These are phyloP conservation scores for Aquanectria penicillioides DNA, from an alignment of 2,329 filamentous ascomycete genomes.

Conservation along the genomic window DNA sequence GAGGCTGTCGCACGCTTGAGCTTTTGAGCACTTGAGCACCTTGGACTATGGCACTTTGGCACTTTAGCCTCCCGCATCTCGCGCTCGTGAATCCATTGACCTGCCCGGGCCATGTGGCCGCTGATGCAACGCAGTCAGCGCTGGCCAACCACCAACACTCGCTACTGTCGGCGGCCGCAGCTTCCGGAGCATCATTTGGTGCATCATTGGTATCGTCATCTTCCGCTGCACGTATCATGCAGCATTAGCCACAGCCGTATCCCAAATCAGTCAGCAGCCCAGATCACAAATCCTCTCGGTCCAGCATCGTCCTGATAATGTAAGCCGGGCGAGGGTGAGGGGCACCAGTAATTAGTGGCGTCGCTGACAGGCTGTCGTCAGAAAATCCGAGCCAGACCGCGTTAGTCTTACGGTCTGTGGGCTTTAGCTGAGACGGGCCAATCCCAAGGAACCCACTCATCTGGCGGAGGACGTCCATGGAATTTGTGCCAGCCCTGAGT, in stretches of 20 bases:
- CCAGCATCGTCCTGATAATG: conserved; percentile 20
- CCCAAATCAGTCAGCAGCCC: not conserved
- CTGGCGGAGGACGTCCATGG: conserved; percentile 6
- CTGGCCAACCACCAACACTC: not conserved
- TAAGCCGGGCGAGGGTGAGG: conserved; percentile 23
- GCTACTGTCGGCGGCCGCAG: conserved; percentile 5
- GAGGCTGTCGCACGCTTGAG: no score
- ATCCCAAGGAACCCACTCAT: conserved; percentile 5
- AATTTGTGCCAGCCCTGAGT: conserved; percentile 19
- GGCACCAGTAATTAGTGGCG: conserved; percentile 15
- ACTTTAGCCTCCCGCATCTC: conserved; percentile 5
- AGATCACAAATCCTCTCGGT: conserved; percentile 1
- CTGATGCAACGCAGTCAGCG: conserved; percentile 11
- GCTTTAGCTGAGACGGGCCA: conserved; percentile 27
- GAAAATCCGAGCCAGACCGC: conserved; percentile 26
- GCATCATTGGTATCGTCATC: no score
- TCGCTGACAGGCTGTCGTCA: conserved; percentile 26
- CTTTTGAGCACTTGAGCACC: no score
- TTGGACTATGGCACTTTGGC: conserved; percentile 4
- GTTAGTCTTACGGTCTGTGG: conserved; percentile 29
- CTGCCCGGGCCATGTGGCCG: not conserved
- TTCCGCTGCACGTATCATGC: no score
- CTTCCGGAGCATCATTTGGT: conserved; percentile 5
- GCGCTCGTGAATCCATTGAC: not conserved
- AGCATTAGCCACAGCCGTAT: not conserved